phyloP scores from a whole-genome alignment of 2,329 filamentous ascomycete genomes.

The Diaporthe citrichinensis region DNA sequence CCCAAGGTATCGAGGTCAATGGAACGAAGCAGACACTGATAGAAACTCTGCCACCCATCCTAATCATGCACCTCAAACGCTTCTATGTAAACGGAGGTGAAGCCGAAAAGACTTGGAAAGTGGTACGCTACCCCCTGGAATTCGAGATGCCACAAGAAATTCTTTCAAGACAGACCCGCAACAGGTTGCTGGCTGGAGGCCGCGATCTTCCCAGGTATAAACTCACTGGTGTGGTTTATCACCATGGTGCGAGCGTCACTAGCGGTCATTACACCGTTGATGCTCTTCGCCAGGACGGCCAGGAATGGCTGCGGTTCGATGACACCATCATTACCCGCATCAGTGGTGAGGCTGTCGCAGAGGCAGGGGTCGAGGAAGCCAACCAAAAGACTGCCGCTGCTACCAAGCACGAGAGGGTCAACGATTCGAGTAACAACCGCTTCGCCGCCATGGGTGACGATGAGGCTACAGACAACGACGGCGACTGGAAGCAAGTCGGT shows the following conservation, averaged over 20 bases:
- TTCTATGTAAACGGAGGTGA: slow-evolving; percentile 89
- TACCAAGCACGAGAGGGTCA: slow-evolving; percentile 71
- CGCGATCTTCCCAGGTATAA: slow-evolving; percentile 84
- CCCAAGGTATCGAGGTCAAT: slow-evolving; percentile 80
- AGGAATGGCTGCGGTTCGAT: slow-evolving; percentile 95
- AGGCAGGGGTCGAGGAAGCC: slow-evolving; percentile 86
- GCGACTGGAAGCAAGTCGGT: slow-evolving; percentile 84
- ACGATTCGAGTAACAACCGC: slow-evolving; percentile 71
- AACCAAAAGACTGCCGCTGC: slow-evolving; percentile 74
- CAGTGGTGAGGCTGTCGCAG: slow-evolving; percentile 88
- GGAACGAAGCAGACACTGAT: slow-evolving; percentile 97
- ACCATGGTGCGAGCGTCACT: slow-evolving; percentile 96
- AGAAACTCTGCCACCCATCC: slow-evolving; percentile 88
- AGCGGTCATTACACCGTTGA: slow-evolving; percentile 99
- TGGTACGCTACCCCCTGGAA: slow-evolving; percentile 93
- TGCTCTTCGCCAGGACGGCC: slow-evolving; percentile 92
- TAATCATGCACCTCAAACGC: slow-evolving; percentile 95
- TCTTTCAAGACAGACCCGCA: slow-evolving; percentile 82
- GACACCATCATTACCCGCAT: slow-evolving; percentile 92
- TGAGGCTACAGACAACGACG: slow-evolving; percentile 73
- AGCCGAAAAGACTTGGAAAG: slow-evolving; percentile 93
- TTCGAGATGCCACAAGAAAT: slow-evolving; percentile 94
- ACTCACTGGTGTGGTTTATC: slow-evolving; percentile 92
- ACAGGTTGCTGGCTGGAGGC: slow-evolving; percentile 72
- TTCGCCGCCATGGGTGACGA: slow-evolving; percentile 80